Conservation (phyloP, 2,329 filamentous ascomycete species). For the Colletotrichum gigasporum region DNA sequence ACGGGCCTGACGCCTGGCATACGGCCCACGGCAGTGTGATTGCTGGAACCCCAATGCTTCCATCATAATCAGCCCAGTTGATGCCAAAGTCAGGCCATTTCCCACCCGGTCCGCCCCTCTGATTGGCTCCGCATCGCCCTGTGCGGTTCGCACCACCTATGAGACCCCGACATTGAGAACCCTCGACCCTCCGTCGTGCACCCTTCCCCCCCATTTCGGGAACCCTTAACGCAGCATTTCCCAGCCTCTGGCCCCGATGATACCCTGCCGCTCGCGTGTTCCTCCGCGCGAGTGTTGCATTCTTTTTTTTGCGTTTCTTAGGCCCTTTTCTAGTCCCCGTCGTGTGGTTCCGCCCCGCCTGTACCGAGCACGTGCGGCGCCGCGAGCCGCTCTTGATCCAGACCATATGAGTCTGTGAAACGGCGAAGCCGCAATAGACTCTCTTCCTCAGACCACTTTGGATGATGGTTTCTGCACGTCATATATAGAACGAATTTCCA, state of each 20-base stretch:
- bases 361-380: not conserved
- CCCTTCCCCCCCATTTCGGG: not conserved
- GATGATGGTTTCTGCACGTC: not conserved
- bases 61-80: constrained; percentile 32
- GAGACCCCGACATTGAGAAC: constrained; percentile 18
- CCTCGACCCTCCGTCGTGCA: not conserved
- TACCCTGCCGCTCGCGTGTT: constrained; percentile 11
- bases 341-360: not conserved
- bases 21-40: constrained; percentile 13
- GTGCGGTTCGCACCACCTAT: constrained; percentile 24
- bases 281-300: not conserved
- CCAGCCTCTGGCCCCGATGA: not conserved
- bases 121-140: constrained; percentile 25
- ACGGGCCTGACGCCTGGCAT: too few relatives aligned
- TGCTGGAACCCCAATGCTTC: constrained; percentile 20
- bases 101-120: constrained; percentile 13
- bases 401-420: constrained; percentile 6
- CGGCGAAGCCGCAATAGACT: not conserved
- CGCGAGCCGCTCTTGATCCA: not conserved
- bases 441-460: not conserved
- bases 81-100: constrained; percentile 31
- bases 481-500: too few relatives aligned
- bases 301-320: not conserved
- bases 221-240: not conserved
- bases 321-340: not conserved